Evolutionary conservation across 2,329 filamentous ascomycete species (phyloP), one percentile per base, ranked within the genome.

Genomic region (Trichoderma arundinaceum): DNA sequence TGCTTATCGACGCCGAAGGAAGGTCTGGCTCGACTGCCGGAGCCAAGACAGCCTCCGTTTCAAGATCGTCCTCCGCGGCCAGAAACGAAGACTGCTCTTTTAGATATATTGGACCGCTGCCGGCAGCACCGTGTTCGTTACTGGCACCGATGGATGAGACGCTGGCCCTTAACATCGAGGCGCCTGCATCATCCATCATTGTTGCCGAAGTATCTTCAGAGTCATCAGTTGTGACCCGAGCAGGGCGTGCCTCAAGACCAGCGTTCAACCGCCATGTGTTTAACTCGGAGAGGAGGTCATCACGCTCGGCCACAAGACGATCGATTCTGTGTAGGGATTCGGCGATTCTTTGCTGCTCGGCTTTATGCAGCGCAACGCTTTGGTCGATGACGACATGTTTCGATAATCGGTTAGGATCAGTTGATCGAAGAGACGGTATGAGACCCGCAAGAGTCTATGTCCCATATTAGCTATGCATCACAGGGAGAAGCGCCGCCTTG

Each of bases 331-430:
- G 39, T 1, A 74, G 57, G 0, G 71, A 66, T 9, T 70, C 69
- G 2, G 67, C 39, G 4, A 70, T 69, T 3, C 62, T 63, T 1
- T 32, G 57, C 12, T 74, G 73, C 44, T 75, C 70, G 9, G 70
- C 57, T 39, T 69, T 68, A 64, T 75, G 72, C 15, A 74, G 72
- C 3, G 74, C 58, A 61, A 79, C 78, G 62, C 75, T 74, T 66
- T 78, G 75, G 22, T 77, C 73, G 13, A 79, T 68, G 15, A 80
- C 77, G 17, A 78, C 72, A 46, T 80, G 77, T 61, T 80, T 80
- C 2, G 77, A 79, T 0, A 80, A 74, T 13, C 77, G 75, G 41
- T 73, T 73, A 17, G 76, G 72, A 19, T 80, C 77, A 1, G 71
- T 74, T 12, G 73, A 72, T 22, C 72, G 68, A 4, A 78, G 70